These are phyloP conservation scores for Xylaria polymorpha DNA, from an alignment of 2,329 filamentous ascomycete genomes.

Conservation along the genomic window DNA sequence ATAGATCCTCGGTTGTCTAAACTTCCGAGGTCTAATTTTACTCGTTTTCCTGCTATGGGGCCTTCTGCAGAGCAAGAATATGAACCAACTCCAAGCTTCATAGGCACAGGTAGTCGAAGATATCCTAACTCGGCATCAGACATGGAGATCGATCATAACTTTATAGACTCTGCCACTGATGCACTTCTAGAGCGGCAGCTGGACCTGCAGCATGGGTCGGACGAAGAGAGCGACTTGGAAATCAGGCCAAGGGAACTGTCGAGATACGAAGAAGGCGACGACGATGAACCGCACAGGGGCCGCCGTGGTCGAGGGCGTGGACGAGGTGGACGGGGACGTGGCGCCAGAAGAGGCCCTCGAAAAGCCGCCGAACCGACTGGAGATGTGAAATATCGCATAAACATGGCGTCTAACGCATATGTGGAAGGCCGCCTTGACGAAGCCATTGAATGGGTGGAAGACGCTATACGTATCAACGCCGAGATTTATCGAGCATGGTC, in stretches of 20 bases:
- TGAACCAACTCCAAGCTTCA: neutral
- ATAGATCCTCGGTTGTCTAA: slow-evolving; percentile 28
- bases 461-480: slow-evolving; percentile 75
- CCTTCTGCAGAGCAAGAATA: slow-evolving; percentile 6
- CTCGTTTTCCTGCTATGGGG: neutral
- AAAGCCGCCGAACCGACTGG: slow-evolving; percentile 75
- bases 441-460: slow-evolving; percentile 68
- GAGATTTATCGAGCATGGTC: slow-evolving; percentile 75
- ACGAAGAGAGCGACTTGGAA: slow-evolving; percentile 35
- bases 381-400: slow-evolving; percentile 76
- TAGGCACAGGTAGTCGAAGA: neutral
- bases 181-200: slow-evolving; percentile 46
- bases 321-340: slow-evolving; percentile 35
- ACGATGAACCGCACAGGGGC: slow-evolving; percentile 21
- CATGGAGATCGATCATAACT: slow-evolving; percentile 28
- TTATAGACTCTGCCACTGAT: slow-evolving; percentile 41
- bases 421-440: slow-evolving; percentile 69
- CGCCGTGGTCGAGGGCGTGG: slow-evolving; percentile 33
- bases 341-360: slow-evolving; percentile 58
- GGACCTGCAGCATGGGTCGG: slow-evolving; percentile 34
- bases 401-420: slow-evolving; percentile 75
- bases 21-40: neutral
- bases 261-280: slow-evolving; percentile 25
- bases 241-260: slow-evolving; percentile 3
- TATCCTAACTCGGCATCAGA: slow-evolving; percentile 14